Conservation (phyloP, 2,329 filamentous ascomycete species). For the Sarocladiaceae sp. region DNA sequence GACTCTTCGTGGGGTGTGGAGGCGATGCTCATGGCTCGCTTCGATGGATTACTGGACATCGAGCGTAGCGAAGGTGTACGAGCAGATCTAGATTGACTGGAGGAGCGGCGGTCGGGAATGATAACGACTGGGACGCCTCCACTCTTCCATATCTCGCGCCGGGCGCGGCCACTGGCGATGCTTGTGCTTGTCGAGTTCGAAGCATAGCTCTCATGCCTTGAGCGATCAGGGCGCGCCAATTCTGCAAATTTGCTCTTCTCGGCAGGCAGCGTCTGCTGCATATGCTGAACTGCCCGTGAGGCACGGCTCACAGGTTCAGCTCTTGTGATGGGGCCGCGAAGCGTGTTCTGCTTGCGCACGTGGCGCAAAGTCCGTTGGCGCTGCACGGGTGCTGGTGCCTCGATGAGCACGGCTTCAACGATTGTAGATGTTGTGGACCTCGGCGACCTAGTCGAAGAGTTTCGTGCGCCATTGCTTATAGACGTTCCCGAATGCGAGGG, state of each 20-base stretch:
- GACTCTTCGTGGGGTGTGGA: slow-evolving; percentile 39
- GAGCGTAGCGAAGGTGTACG: slow-evolving; percentile 52
- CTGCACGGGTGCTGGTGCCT: slow-evolving; percentile 34
- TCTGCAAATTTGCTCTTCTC: no score
- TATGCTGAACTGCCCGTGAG: not conserved
- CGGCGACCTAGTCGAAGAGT: slow-evolving; percentile 48
- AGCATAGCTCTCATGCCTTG: slow-evolving; percentile 39
- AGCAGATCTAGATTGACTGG: slow-evolving; percentile 42
- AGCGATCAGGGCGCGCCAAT: slow-evolving; percentile 19
- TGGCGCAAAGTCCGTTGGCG: slow-evolving; percentile 53
- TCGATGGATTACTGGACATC: slow-evolving; percentile 52
- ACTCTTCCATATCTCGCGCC: slow-evolving; percentile 52
- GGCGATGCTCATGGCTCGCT: slow-evolving; percentile 44
- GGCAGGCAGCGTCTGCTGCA: not conserved
- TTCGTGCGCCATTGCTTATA: slow-evolving; percentile 36
- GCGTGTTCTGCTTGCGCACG: slow-evolving; percentile 46
- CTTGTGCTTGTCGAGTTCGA: slow-evolving; percentile 45
- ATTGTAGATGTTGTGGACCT: slow-evolving; percentile 50
- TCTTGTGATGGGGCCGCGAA: slow-evolving; percentile 33
- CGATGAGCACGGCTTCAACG: slow-evolving; percentile 52
- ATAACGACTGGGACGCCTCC: slow-evolving; percentile 58
- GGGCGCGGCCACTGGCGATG: slow-evolving; percentile 45
- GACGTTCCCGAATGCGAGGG: slow-evolving; percentile 33
- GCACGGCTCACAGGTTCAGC: not conserved
- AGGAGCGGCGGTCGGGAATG: slow-evolving; percentile 52